These are phyloP conservation scores for Solanum neorickii DNA, from an alignment of 257 asterid genomes.

Conservation along the genomic window DNA sequence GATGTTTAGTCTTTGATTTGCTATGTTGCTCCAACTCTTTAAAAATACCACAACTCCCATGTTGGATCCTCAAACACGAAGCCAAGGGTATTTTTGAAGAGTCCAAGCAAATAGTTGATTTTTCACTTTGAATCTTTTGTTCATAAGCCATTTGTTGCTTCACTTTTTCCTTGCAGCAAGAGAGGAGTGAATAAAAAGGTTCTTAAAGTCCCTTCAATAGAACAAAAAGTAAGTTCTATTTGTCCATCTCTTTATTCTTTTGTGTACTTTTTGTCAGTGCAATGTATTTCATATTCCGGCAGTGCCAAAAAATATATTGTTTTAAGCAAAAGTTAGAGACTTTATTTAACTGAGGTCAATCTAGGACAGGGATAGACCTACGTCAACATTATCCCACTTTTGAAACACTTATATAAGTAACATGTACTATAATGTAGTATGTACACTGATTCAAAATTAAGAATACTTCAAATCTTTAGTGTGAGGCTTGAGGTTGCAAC, in stretches of 20 bases:
- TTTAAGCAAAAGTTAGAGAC: neutral
- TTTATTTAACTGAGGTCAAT: neutral
- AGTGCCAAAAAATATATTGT: neutral
- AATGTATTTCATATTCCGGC: neutral
- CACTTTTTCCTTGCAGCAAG: conserved; percentile 49
- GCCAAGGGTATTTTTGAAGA: neutral
- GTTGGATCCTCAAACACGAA: neutral
- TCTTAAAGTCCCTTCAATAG: conserved; percentile 77
- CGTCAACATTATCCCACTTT: neutral
- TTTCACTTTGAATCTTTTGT: neutral
- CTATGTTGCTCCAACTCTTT: neutral
- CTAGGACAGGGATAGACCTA: neutral
- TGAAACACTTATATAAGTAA: neutral
- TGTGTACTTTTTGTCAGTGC: neutral
- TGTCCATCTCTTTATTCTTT: neutral
- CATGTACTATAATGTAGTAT: neutral
- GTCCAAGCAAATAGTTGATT: neutral
- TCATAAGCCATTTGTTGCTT: neutral
- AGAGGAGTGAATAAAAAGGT: conserved; percentile 86
- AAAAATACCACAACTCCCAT: neutral
- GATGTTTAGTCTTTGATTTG: neutral
- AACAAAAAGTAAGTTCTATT: conserved; percentile 47
- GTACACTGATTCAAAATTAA: neutral
- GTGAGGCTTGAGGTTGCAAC: neutral
- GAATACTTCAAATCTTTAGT: neutral